These are phyloP conservation scores for Mucor indicus DNA, from an alignment of 371 early-diverging fungal species.

Conservation along the genomic window DNA sequence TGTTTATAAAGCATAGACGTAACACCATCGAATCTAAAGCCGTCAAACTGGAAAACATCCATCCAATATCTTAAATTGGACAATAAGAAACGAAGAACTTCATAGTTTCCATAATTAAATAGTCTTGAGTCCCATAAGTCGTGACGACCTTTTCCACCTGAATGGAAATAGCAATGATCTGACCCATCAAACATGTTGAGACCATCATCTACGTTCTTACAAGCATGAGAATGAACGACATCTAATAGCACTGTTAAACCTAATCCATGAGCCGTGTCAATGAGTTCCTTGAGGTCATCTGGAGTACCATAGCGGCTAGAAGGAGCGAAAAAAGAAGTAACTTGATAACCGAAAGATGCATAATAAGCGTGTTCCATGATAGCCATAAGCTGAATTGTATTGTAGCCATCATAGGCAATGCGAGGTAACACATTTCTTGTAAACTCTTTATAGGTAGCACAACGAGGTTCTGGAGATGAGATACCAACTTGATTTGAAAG, in stretches of 20 bases:
- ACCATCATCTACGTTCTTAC: constrained; percentile 92
- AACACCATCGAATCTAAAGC: constrained; percentile 97
- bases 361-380: constrained; percentile 99
- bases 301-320: constrained; percentile 91
- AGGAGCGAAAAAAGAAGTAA: constrained; percentile 91
- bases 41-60: constrained; percentile 88
- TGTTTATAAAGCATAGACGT: constrained; percentile 95
- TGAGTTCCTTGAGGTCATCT: constrained; percentile 83
- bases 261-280: constrained; percentile 89
- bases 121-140: constrained; percentile 92
- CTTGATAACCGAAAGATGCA: constrained; percentile 96
- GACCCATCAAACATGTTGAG: constrained; percentile 95
- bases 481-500: too few species aligned
- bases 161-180: constrained; percentile 95
- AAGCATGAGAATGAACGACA: constrained; percentile 96
- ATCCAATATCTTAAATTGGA: constrained; percentile 93
- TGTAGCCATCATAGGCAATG: constrained; percentile 88
- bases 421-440: constrained; percentile 81
- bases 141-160: constrained; percentile 81
- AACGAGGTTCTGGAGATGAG: constrained; percentile 76
- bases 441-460: constrained; percentile 86
- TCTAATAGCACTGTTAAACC: constrained; percentile 89
- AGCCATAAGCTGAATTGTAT: constrained; percentile 95
- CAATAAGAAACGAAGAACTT: constrained; percentile 88
- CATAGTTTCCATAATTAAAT: constrained; percentile 91